These are phyloP conservation scores for Colletotrichum orbiculare DNA, from an alignment of 2,329 filamentous ascomycete genomes.

Conservation along the genomic window DNA sequence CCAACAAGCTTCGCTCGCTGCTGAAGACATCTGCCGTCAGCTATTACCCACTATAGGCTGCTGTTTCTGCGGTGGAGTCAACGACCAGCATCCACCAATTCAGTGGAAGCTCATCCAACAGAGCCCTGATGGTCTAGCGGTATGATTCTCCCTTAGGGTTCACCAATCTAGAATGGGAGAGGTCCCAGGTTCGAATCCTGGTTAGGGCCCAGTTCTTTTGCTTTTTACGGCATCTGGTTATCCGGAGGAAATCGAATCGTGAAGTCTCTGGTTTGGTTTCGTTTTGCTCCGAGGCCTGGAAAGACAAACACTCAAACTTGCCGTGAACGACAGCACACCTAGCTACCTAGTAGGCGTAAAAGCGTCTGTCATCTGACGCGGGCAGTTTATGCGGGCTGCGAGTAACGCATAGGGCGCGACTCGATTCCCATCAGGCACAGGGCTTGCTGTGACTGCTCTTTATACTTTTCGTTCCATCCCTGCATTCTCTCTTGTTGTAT, in stretches of 20 bases:
- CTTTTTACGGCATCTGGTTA: no score
- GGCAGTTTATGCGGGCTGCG: conserved; percentile 15
- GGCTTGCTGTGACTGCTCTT: no score
- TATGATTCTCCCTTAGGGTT: conserved; percentile 37
- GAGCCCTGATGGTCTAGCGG: conserved; percentile 36
- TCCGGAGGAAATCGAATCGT: neutral
- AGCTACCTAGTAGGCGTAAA: neutral
- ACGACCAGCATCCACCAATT: neutral
- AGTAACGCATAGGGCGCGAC: neutral
- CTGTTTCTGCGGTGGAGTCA: no score
- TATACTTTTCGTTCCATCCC: conserved; percentile 4
- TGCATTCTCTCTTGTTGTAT: neutral
- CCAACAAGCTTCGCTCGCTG: no score
- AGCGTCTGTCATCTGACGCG: neutral
- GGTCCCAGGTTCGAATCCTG: conserved; percentile 37
- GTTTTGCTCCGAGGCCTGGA: neutral
- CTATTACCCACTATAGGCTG: no score
- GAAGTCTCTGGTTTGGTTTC: neutral
- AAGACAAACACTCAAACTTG: no score
- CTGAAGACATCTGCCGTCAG: no score
- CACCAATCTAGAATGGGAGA: conserved; percentile 6
- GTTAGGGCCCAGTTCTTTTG: conserved; percentile 31
- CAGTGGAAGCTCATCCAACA: neutral
- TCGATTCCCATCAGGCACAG: no score
- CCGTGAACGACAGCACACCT: no score